A percentile compares a stretch with the other conserved stretches of the same genome.
Evolutionary conservation across 2,329 filamentous ascomycete genomes (phyloP).

Genomic region (Septoria linicola): DNA sequence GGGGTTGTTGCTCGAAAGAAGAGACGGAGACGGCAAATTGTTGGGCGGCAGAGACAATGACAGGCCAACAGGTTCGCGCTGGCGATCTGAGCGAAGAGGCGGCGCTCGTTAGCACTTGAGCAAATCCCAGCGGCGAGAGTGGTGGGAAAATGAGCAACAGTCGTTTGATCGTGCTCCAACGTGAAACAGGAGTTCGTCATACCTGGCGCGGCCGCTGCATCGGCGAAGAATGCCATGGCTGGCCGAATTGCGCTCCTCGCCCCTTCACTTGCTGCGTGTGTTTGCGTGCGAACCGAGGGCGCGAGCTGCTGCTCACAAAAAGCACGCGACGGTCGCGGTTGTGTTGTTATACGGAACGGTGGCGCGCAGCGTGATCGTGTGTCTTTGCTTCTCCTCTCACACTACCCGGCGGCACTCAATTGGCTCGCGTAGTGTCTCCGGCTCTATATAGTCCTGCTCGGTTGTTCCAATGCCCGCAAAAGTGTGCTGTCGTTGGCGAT

Average conservation of each 20-base stretch:
- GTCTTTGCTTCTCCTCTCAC: slow-evolving; percentile 13
- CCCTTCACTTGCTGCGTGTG: neutral
- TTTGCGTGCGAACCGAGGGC: neutral
- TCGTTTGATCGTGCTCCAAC: slow-evolving; percentile 9
- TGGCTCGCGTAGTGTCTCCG: slow-evolving; percentile 4
- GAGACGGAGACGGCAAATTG: slow-evolving; percentile 46
- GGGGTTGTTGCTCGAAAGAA: slow-evolving; percentile 73
- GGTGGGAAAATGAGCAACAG: slow-evolving; percentile 11
- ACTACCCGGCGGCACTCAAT: neutral
- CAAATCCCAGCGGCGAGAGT: slow-evolving; percentile 20
- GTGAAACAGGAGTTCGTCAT: slow-evolving; percentile 24
- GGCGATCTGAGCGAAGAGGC: slow-evolving; percentile 39
- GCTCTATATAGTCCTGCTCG: slow-evolving; percentile 8
- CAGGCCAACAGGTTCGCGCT: slow-evolving; percentile 43
- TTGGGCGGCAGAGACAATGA: slow-evolving; percentile 14
- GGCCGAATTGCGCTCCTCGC: neutral
- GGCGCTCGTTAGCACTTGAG: slow-evolving; percentile 18
- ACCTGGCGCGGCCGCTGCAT: slow-evolving; percentile 15
- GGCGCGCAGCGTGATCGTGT: slow-evolving; percentile 2
- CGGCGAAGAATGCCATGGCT: slow-evolving; percentile 21
- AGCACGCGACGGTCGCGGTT: neutral
- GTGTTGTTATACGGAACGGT: neutral
- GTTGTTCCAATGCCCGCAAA: slow-evolving; percentile 1
- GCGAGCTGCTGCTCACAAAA: neutral
- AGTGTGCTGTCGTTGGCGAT: neutral